Conservation (phyloP, 2,329 filamentous ascomycete genomes). For the Thermothelomyces thermophilus region DNA sequence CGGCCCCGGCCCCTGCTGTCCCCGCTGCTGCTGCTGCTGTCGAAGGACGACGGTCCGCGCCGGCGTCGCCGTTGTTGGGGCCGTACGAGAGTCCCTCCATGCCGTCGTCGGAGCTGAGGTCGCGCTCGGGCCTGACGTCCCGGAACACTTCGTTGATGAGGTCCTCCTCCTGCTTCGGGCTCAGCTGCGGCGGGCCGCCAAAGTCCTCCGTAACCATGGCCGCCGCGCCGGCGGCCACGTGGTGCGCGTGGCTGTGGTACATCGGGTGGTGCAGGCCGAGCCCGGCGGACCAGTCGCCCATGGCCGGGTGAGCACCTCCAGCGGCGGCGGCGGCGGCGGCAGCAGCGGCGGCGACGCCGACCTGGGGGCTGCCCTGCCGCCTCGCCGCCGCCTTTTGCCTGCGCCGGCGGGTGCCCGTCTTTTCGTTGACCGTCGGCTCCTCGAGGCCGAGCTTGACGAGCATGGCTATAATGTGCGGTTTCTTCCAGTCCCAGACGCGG, state of each 20-base stretch:
- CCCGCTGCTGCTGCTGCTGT: not conserved
- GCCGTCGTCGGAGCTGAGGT: slow-evolving; percentile 20
- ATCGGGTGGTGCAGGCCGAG: slow-evolving; percentile 24
- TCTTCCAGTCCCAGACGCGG: slow-evolving; percentile 44
- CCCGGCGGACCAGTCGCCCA: slow-evolving; percentile 23
- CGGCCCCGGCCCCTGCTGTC: too few relatives aligned
- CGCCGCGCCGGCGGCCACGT: slow-evolving; percentile 10
- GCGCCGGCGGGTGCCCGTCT: slow-evolving; percentile 37
- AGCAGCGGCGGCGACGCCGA: slow-evolving; percentile 4
- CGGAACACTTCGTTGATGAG: slow-evolving; percentile 28
- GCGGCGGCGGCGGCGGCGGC: too few relatives aligned
- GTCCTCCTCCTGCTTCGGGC: slow-evolving; percentile 30
- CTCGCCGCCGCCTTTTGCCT: slow-evolving; percentile 31
- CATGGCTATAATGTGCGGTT: slow-evolving; percentile 43
- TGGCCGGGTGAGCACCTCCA: slow-evolving; percentile 12
- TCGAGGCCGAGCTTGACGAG: slow-evolving; percentile 44
- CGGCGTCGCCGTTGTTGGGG: not conserved
- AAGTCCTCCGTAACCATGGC: slow-evolving; percentile 19
- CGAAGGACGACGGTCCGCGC: not conserved
- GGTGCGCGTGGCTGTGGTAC: slow-evolving; percentile 21
- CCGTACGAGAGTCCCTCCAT: slow-evolving; percentile 20
- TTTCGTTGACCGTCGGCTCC: slow-evolving; percentile 37
- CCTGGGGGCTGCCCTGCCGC: slow-evolving; percentile 18
- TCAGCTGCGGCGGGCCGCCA: slow-evolving; percentile 23
- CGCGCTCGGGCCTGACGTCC: slow-evolving; percentile 19